Percentiles rank a stretch among this genome's conserved stretches.
Conservation (phyloP, 805 yeast genomes). For the Pichia nanzhaoensis region DNA sequence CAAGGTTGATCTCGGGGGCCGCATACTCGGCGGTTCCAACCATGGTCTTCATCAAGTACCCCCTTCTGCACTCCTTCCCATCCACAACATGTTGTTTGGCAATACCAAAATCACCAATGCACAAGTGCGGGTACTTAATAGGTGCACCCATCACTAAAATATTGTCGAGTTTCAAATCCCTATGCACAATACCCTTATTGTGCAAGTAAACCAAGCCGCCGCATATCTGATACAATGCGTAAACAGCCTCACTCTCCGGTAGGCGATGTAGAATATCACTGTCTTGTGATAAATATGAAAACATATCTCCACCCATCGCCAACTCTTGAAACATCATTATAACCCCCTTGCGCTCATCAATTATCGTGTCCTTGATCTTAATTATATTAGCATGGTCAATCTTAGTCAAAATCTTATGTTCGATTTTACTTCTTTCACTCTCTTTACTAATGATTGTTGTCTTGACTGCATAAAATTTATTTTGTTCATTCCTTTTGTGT, state of each 20-base stretch:
- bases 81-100: slow-evolving; percentile 24
- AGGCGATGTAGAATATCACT: slow-evolving; percentile 33
- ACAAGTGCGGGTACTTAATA: slow-evolving; percentile 43
- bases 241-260: slow-evolving; percentile 47
- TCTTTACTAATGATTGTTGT: slow-evolving; percentile 21
- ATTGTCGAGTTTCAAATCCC: slow-evolving; percentile 65
- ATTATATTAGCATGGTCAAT: slow-evolving; percentile 89
- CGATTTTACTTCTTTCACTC: slow-evolving; percentile 29
- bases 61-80: background rate
- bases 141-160: slow-evolving; percentile 53
- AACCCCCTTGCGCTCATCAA: slow-evolving; percentile 70
- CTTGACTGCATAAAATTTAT: slow-evolving; percentile 44
- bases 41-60: slow-evolving; percentile 23
- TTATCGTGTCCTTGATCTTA: slow-evolving; percentile 60
- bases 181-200: slow-evolving; percentile 46
- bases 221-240: slow-evolving; percentile 50
- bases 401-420: slow-evolving; percentile 49
- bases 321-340: slow-evolving; percentile 90
- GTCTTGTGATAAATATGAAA: slow-evolving; percentile 79
- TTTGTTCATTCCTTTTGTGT: slow-evolving; percentile 16
- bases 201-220: slow-evolving; percentile 53
- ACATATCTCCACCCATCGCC: slow-evolving; percentile 94
- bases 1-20: slow-evolving; percentile 62
- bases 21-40: slow-evolving; percentile 57
- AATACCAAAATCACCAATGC: slow-evolving; percentile 64